A percentile compares a stretch with the other conserved stretches of the same genome.
These are phyloP conservation scores for Sparassis latifolia DNA, from an alignment of 1,284 basidiomycete genomes.

Conservation along the genomic window DNA sequence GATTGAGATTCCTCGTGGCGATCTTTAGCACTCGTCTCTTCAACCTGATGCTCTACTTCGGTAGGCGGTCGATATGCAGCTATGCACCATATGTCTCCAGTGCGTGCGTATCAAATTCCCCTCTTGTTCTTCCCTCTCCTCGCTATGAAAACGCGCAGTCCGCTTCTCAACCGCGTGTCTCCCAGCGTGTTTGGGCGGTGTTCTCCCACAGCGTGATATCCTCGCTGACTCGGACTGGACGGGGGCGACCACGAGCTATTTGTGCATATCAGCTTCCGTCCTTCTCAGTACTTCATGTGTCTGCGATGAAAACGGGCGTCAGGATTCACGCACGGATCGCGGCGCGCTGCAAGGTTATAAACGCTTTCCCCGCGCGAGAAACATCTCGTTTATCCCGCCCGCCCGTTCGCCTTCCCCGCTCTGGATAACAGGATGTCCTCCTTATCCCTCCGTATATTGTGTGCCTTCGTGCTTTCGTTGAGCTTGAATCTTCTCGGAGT, in stretches of 20 bases:
- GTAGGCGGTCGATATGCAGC: background rate
- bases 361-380: background rate
- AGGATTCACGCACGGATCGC: background rate
- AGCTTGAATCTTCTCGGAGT: slow-evolving; percentile 10
- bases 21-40: background rate
- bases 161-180: slow-evolving; percentile 3
- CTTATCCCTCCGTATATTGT: slow-evolving; percentile 1
- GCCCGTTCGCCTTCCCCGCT: slow-evolving; percentile 1
- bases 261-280: slow-evolving; percentile 2
- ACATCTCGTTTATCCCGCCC: background rate
- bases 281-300: slow-evolving; percentile 6
- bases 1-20: background rate
- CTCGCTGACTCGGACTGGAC: background rate
- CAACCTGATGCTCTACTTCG: background rate
- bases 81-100: background rate
- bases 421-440: slow-evolving; percentile 4
- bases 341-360: slow-evolving; percentile 2
- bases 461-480: slow-evolving; percentile 4
- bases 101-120: background rate
- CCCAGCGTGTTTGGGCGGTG: background rate
- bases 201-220: slow-evolving; percentile 5
- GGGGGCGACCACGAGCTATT: background rate
- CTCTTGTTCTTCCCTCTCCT: background rate
- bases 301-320: slow-evolving; percentile 1
- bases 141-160: background rate